Percentiles rank a stretch among this genome's conserved stretches.
These are phyloP conservation scores for Teunomyces cretensis DNA, from an alignment of 805 yeast genomes.

Conservation along the genomic window DNA sequence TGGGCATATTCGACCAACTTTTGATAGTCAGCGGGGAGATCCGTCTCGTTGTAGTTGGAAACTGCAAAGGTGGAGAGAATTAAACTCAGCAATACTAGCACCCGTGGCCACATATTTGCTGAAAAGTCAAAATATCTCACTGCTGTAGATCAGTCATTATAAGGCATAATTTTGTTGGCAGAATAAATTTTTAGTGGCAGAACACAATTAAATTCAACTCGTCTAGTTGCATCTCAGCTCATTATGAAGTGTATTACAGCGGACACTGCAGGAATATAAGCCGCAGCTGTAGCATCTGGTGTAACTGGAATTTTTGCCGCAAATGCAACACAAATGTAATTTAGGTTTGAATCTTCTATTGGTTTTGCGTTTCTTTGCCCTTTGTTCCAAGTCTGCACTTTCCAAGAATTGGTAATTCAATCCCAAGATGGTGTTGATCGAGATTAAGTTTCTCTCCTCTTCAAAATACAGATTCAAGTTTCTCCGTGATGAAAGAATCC, in stretches of 20 bases:
- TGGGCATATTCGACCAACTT: constrained; percentile 33
- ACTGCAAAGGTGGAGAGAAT: background rate
- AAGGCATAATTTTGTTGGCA: background rate
- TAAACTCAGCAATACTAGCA: background rate
- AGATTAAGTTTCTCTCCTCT: constrained; percentile 44
- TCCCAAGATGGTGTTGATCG: constrained; percentile 41
- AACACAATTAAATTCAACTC: background rate
- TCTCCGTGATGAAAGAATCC: constrained; percentile 41
- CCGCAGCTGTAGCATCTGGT: constrained; percentile 42
- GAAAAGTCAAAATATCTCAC: background rate
- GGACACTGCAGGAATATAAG: constrained; percentile 39
- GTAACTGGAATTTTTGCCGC: constrained; percentile 37
- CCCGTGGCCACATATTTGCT: background rate
- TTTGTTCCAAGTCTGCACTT: constrained; percentile 21
- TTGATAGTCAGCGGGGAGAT: constrained; percentile 14
- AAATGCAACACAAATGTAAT: constrained; percentile 40
- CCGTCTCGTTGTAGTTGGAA: background rate
- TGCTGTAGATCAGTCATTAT: background rate
- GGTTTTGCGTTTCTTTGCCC: constrained; percentile 14
- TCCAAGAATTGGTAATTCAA: constrained; percentile 43
- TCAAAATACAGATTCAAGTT: constrained; percentile 46
- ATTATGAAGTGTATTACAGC: constrained; percentile 38
- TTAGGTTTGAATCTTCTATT: constrained; percentile 27
- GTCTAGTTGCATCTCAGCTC: constrained; percentile 39
- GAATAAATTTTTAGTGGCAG: background rate